Evolutionary conservation across 169 alveolate genomes (phyloP).

Genomic region (Plasmodium gallinaceum): DNA sequence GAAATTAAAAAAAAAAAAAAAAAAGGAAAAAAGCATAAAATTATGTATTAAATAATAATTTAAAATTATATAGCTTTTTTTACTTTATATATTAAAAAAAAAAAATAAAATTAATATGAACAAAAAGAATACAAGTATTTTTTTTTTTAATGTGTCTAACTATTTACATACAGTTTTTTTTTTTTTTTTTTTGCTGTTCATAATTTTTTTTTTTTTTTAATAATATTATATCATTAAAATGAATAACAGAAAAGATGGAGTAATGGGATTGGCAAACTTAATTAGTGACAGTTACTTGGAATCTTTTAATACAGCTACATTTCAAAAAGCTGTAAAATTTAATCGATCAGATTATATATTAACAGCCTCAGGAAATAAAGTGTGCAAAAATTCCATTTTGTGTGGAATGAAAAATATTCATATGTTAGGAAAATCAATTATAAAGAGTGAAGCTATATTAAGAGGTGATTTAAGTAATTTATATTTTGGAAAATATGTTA

Average conservation of each 20-base stretch:
- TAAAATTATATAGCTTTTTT: too few relatives aligned
- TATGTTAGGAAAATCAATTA: conserved; percentile 86
- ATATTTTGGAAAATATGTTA: conserved; percentile 84
- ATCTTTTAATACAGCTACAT: conserved; percentile 47
- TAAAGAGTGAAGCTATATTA: conserved; percentile 83
- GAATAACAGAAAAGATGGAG: background rate
- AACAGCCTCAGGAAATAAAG: conserved; percentile 77
- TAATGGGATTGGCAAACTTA: conserved; percentile 19
- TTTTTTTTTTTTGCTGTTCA: conserved; percentile 6
- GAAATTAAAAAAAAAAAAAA: too few relatives aligned
- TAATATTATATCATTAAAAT: background rate
- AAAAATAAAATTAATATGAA: too few relatives aligned
- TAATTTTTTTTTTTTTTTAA: background rate
- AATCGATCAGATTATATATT: conserved; percentile 46
- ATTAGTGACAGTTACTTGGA: conserved; percentile 59
- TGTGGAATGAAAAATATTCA: conserved; percentile 86
- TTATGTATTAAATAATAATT: too few relatives aligned
- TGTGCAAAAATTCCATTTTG: conserved; percentile 49
- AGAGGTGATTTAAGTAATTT: conserved; percentile 89
- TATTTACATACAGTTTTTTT: background rate
- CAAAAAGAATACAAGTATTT: background rate
- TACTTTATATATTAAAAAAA: too few relatives aligned
- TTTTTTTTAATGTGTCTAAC: background rate
- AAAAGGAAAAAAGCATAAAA: too few relatives aligned
- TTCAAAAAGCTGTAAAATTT: conserved; percentile 28